Conservation (phyloP, 306 rosid genomes). For the Parietaria judaica region DNA sequence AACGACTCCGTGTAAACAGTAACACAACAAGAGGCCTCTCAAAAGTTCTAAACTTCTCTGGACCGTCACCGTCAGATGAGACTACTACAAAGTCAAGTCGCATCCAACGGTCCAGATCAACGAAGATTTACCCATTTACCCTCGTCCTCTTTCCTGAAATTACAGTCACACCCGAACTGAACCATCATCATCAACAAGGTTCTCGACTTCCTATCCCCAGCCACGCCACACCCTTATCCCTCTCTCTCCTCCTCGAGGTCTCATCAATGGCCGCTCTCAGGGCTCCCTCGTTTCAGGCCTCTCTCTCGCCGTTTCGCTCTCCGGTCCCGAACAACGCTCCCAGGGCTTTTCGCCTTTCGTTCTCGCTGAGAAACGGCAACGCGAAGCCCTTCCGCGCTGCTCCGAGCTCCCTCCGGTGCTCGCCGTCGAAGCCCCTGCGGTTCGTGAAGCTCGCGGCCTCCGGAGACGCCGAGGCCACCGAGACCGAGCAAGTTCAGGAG, state of each 20-base stretch:
- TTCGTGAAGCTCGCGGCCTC: conserved; percentile 40
- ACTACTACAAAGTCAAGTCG: too few relatives aligned
- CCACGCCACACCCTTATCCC: conserved; percentile 19
- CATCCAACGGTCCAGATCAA: too few relatives aligned
- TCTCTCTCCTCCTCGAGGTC: conserved; percentile 15
- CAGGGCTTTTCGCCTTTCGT: conserved; percentile 22
- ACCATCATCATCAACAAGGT: not conserved
- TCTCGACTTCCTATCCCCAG: not conserved
- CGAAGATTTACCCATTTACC: too few relatives aligned
- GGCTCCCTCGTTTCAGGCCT: conserved; percentile 35
- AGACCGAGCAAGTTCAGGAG: conserved; percentile 37
- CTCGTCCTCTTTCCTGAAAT: too few relatives aligned
- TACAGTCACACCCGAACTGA: not conserved
- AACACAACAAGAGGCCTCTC: not conserved
- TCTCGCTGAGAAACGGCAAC: conserved; percentile 13
- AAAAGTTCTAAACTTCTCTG: too few relatives aligned
- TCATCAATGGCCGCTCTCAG: conserved; percentile 35
- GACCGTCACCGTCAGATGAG: too few relatives aligned
- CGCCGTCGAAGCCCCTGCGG: conserved; percentile 28
- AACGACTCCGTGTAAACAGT: too few relatives aligned
- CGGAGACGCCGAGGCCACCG: conserved; percentile 40
- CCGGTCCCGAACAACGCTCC: conserved; percentile 10
- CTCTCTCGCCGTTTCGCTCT: conserved; percentile 17
- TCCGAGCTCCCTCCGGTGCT: conserved; percentile 23
- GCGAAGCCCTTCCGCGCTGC: conserved; percentile 11